Percentiles rank a stretch among this genome's conserved stretches.
phyloP scores from a whole-genome alignment of 805 yeast genomes.

The Candida koratica region DNA sequence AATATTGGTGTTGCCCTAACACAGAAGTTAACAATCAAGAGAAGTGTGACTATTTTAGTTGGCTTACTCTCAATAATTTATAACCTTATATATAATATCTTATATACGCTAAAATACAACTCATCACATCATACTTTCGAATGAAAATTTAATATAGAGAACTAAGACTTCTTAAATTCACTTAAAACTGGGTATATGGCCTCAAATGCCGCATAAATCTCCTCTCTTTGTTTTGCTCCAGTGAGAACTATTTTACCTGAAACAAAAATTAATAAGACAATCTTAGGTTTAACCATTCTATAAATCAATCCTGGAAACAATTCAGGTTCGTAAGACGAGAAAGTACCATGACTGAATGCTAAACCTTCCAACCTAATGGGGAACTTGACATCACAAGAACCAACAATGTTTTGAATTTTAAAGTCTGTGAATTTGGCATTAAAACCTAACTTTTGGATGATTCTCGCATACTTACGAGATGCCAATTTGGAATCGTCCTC shows the following conservation, averaged over 20 bases:
- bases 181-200: slow-evolving; percentile 97
- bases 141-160: background rate
- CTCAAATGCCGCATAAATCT: slow-evolving; percentile 96
- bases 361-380: slow-evolving; percentile 96
- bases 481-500: slow-evolving; percentile 99
- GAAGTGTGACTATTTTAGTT: slow-evolving; percentile 18
- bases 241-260: slow-evolving; percentile 96
- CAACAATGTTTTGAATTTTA: slow-evolving; percentile 96
- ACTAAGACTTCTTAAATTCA: slow-evolving; percentile 82
- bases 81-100: slow-evolving; percentile 2
- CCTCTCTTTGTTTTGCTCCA: slow-evolving; percentile 98
- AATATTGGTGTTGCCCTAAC: slow-evolving; percentile 31
- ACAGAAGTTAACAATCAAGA: slow-evolving; percentile 13
- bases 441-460: slow-evolving; percentile 95
- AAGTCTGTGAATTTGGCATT: slow-evolving; percentile 97
- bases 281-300: slow-evolving; percentile 99
- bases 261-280: slow-evolving; percentile 91
- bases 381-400: slow-evolving; percentile 97
- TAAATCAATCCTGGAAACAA: slow-evolving; percentile 96
- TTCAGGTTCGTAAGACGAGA: slow-evolving; percentile 98
- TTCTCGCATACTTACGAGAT: slow-evolving; percentile 95
- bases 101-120: slow-evolving; percentile 12
- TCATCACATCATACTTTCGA: slow-evolving; percentile 2
- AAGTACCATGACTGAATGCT: slow-evolving; percentile 97
- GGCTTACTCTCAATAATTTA: slow-evolving; percentile 13